Evolutionary conservation across 1,284 basidiomycete genomes (phyloP).

Genomic region (Phylloboletellus chloephorus): DNA sequence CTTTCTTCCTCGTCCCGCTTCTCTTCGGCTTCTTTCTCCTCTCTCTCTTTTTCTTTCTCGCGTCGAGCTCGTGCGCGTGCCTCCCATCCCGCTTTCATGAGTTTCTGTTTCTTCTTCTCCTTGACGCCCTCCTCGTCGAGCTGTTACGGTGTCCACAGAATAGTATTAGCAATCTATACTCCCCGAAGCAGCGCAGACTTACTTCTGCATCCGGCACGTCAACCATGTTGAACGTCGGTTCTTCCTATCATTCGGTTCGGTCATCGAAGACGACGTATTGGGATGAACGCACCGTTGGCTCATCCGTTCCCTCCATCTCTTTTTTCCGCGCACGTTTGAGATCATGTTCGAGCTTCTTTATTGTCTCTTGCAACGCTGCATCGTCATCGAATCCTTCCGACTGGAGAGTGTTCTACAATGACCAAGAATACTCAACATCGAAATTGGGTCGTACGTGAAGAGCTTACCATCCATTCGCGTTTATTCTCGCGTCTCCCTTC

Average conservation of each 20-base stretch:
- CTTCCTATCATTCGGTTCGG: constrained; percentile 47
- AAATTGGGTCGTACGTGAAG: not conserved
- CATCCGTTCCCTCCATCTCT: constrained; percentile 61
- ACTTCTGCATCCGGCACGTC: constrained; percentile 89
- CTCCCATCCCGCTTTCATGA: constrained; percentile 94
- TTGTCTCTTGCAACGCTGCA: constrained; percentile 58
- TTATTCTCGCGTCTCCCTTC: constrained; percentile 68
- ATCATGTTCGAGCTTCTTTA: constrained; percentile 72
- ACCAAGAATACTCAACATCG: not conserved
- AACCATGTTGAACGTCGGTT: constrained; percentile 83
- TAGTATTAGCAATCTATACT: not conserved
- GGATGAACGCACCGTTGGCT: constrained; percentile 40
- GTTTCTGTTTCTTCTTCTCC: constrained; percentile 91
- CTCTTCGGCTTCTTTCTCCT: constrained; percentile 70
- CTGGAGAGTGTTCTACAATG: constrained; percentile 49
- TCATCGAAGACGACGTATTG: not conserved
- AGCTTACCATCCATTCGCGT: constrained; percentile 64
- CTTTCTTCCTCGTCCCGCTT: constrained; percentile 77
- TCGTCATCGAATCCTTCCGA: constrained; percentile 77
- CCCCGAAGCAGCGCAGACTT: constrained; percentile 12
- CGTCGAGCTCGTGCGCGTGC: constrained; percentile 80
- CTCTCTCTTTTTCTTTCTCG: constrained; percentile 84
- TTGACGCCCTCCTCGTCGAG: constrained; percentile 91
- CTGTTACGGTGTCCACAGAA: constrained; percentile 35
- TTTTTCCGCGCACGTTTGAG: constrained; percentile 69